phyloP scores from a whole-genome alignment of 768 basidiomycete species.

The Lactifluus pinguis region DNA sequence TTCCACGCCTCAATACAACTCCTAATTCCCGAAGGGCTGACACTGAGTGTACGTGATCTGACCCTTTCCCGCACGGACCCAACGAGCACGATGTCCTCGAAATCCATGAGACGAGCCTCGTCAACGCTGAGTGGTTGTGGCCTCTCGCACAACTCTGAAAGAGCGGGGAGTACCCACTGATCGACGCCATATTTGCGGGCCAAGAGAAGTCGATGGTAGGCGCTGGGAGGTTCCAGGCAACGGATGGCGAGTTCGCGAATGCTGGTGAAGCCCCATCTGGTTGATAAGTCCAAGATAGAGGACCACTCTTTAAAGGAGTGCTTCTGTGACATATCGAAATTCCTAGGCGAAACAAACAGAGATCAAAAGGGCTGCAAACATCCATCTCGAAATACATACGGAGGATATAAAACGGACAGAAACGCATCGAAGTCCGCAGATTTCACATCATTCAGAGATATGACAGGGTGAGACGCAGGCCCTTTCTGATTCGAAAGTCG shows the following conservation, averaged over 20 bases:
- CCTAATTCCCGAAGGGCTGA: neutral
- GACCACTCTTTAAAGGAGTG: slow-evolving; percentile 11
- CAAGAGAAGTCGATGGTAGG: neutral
- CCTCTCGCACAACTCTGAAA: slow-evolving; percentile 5
- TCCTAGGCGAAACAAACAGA: neutral
- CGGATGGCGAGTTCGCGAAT: slow-evolving; percentile 11
- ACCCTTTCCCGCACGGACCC: slow-evolving; percentile 4
- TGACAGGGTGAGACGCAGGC: neutral
- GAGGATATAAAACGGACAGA: slow-evolving; percentile 14
- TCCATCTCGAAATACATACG: neutral
- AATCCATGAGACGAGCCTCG: slow-evolving; percentile 7
- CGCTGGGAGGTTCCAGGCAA: neutral
- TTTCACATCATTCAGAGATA: slow-evolving; percentile 5
- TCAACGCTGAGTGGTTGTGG: slow-evolving; percentile 6
- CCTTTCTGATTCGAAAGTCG: neutral
- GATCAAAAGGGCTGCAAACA: neutral
- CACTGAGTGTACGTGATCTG: neutral
- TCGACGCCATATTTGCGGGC: slow-evolving; percentile 3
- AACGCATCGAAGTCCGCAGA: slow-evolving; percentile 11
- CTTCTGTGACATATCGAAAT: slow-evolving; percentile 1
- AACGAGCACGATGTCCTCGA: slow-evolving; percentile 11
- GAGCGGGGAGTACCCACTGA: slow-evolving; percentile 5
- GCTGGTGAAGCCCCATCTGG: slow-evolving; percentile 12
- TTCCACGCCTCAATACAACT: neutral
- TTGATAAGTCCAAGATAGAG: slow-evolving; percentile 12